phyloP scores from a whole-genome alignment of 73 alveolate species.

The Uronychia setigera region DNA sequence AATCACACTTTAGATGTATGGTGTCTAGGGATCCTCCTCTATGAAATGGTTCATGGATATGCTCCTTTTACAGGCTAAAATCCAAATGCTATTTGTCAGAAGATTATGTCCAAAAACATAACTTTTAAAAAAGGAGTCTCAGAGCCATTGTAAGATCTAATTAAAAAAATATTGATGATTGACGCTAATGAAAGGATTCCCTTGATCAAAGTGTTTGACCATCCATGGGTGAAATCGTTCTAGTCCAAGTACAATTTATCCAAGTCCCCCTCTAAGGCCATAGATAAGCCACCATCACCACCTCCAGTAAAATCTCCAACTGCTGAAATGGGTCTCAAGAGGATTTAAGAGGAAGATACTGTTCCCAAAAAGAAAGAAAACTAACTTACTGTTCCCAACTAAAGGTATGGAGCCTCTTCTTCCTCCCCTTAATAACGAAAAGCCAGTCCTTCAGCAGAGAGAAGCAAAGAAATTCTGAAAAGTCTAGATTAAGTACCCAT shows the following conservation, averaged over 20 bases:
- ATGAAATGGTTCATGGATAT: conserved; percentile 90
- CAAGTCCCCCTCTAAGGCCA: not conserved
- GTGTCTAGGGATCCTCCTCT: conserved; percentile 93
- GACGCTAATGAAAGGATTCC: conserved; percentile 86
- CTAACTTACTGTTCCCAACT: no score
- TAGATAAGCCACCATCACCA: not conserved
- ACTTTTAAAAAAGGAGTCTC: conserved; percentile 69
- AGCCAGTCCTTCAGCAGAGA: not conserved
- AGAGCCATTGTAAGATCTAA: conserved; percentile 72
- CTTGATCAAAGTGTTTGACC: conserved; percentile 83
- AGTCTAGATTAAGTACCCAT: not conserved
- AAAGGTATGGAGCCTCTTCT: no score
- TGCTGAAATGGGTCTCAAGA: not conserved
- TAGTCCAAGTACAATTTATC: conserved; percentile 46
- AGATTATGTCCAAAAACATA: conserved; percentile 62
- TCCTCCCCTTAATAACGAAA: not conserved
- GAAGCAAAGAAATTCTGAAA: not conserved
- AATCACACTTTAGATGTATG: conserved; percentile 92
- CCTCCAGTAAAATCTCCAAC: not conserved
- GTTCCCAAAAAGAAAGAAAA: no score
- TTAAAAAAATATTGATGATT: conserved; percentile 69
- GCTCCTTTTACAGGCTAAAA: conserved; percentile 81
- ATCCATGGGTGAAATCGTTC: conserved; percentile 88
- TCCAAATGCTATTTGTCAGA: conserved; percentile 20
- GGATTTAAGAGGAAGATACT: not conserved